Evolutionary conservation across 331 rosid species (phyloP).

Genomic region (Spiraea crenata): DNA sequence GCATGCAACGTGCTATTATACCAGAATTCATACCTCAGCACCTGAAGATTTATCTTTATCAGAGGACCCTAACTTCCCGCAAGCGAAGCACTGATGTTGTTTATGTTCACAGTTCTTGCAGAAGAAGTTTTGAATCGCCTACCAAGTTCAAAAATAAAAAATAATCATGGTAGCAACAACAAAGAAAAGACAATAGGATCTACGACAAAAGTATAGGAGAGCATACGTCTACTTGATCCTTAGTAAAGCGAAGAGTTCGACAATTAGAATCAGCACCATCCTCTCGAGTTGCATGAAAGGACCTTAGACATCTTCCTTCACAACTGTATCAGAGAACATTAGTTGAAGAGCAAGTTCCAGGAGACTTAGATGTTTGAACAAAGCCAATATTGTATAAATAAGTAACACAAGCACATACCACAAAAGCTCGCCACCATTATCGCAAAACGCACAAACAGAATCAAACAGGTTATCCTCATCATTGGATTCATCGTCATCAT

Average conservation of each 20-base stretch:
- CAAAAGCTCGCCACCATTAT: conserved; percentile 67
- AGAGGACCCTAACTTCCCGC: conserved; percentile 84
- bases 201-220: conserved; percentile 16
- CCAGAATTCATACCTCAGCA: conserved; percentile 61
- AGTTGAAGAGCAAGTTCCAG: background rate
- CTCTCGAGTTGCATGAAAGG: conserved; percentile 71
- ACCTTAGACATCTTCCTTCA: conserved; percentile 88
- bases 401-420: conserved; percentile 46
- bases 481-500: conserved; percentile 44
- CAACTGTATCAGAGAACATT: conserved; percentile 52
- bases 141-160: conserved; percentile 27
- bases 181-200: conserved; percentile 14
- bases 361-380: background rate
- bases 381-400: background rate
- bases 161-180: background rate
- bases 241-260: conserved; percentile 63
- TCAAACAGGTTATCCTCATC: conserved; percentile 57
- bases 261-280: conserved; percentile 54
- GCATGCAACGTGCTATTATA: background rate
- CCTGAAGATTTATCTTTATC: conserved; percentile 52
- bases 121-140: conserved; percentile 54
- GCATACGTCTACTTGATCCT: conserved; percentile 72
- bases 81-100: conserved; percentile 86
- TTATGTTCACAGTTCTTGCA: conserved; percentile 69
- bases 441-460: conserved; percentile 85